Conservation (phyloP, 768 basidiomycete genomes). For the Serendipita indica region DNA sequence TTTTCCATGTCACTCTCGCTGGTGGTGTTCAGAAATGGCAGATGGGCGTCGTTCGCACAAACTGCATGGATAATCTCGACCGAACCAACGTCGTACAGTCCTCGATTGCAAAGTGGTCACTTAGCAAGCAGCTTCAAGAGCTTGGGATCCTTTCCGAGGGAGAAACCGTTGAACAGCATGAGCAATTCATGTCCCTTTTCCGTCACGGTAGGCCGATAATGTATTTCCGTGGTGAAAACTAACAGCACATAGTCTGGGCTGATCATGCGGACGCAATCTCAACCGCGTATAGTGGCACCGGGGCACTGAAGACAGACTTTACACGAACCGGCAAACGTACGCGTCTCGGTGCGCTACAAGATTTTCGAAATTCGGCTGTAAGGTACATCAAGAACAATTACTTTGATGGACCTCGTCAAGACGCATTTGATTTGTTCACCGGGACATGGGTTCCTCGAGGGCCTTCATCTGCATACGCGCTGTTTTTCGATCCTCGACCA, state of each 20-base stretch:
- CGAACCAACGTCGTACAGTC: constrained; percentile 95
- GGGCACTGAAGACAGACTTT: constrained; percentile 92
- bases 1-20: constrained; percentile 54
- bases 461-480: constrained; percentile 42
- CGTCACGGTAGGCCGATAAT: constrained; percentile 47
- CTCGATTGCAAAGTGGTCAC: constrained; percentile 70
- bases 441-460: constrained; percentile 80
- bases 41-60: constrained; percentile 70
- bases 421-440: constrained; percentile 88
- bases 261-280: constrained; percentile 89
- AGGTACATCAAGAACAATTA: constrained; percentile 94
- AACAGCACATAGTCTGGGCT: constrained; percentile 92
- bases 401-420: constrained; percentile 90
- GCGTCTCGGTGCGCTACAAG: constrained; percentile 60
- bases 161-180: constrained; percentile 69
- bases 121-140: constrained; percentile 61
- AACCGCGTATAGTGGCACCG: constrained; percentile 85
- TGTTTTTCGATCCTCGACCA: constrained; percentile 69
- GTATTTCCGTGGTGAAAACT: neutral
- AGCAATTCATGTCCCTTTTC: constrained; percentile 65
- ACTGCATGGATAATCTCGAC: constrained; percentile 96
- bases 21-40: constrained; percentile 42
- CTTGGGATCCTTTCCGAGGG: constrained; percentile 56
- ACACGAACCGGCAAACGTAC: constrained; percentile 88
- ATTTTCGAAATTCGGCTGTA: constrained; percentile 68